Conservation (phyloP, 495 filamentous ascomycete species). For the Trichocladium uniseriatum region DNA sequence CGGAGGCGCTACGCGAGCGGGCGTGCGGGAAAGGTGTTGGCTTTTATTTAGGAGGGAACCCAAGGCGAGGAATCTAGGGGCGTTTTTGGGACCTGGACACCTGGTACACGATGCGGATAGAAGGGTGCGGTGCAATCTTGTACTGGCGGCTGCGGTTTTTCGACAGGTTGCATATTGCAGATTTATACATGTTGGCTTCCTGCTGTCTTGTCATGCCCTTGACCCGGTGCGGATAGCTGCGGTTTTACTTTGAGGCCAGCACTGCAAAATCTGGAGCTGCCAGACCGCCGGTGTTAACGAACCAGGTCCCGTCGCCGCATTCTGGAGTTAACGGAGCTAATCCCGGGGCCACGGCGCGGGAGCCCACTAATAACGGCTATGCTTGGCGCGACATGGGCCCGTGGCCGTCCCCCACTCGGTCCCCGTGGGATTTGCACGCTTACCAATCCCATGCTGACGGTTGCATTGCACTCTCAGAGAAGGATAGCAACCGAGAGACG, state of each 20-base stretch:
- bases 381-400: conserved; percentile 4
- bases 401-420: neutral
- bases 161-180: neutral
- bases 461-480: too few species aligned
- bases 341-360: neutral
- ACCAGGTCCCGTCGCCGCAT: too few species aligned
- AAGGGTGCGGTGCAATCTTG: neutral
- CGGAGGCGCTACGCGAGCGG: too few species aligned
- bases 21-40: too few species aligned
- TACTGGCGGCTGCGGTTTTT: neutral
- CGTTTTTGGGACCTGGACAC: conserved; percentile 6
- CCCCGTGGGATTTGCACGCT: neutral
- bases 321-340: conserved; percentile 2
- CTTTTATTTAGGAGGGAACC: neutral
- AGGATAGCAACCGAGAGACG: too few species aligned
- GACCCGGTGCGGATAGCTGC: too few species aligned
- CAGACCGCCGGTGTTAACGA: too few species aligned
- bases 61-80: neutral
- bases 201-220: neutral
- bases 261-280: too few species aligned
- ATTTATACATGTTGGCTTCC: neutral
- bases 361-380: neutral
- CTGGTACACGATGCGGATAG: neutral
- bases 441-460: neutral
- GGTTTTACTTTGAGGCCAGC: too few species aligned